Evolutionary conservation across 345 rosid genomes (phyloP), one percentile per base, ranked within the genome.

Genomic region (Bruguiera gymnorhiza): DNA sequence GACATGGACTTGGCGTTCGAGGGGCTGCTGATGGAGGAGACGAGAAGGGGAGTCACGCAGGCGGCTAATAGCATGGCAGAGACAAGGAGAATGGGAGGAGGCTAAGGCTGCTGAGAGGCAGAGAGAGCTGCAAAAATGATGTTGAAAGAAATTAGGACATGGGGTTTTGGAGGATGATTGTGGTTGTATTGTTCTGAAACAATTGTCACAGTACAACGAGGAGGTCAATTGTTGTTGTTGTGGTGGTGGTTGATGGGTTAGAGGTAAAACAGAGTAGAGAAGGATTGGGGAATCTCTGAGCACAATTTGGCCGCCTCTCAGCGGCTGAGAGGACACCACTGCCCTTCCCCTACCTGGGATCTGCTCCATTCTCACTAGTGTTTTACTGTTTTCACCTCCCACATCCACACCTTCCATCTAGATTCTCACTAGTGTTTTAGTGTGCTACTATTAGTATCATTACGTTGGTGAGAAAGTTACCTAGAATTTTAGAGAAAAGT

Each of bases 221-320:
- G 29, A n/a, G 9, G 48, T 39, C 16, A 4, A 11, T 2, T 43
- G 48, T 3, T 46, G 57, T 59, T 71, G 79, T 4, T 7, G 29
- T 27, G 29, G 2, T 7, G 8, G 37, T 7, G 8, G 37, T 34
- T 52, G 39, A 48, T 48, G 16, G 69, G 71, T 65, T 63, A 81
- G 77, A 29, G 97, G 91, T 15, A 81, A 67, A 54, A 91, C 86
- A 11, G 95, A 89, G 84, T 91, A 91, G 24, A 89, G 85, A 16
- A 91, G 86, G 27, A 91, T 79, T 0, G 93, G 97, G 50, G 97
- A 89, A 63, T 94, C 97, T 66, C 78, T 73, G 67, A 91, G 86
- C 3, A 94, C 75, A 37, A 83, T 73, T 77, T 91, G 83, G 65
- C 97, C 97, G 3, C 77, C 97, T 6, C 63, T 80, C 2, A 94